Evolutionary conservation across 192 early-diverging fungal species (phyloP), one percentile per base, ranked within the genome.

Genomic region (Paraglomus occultum): DNA sequence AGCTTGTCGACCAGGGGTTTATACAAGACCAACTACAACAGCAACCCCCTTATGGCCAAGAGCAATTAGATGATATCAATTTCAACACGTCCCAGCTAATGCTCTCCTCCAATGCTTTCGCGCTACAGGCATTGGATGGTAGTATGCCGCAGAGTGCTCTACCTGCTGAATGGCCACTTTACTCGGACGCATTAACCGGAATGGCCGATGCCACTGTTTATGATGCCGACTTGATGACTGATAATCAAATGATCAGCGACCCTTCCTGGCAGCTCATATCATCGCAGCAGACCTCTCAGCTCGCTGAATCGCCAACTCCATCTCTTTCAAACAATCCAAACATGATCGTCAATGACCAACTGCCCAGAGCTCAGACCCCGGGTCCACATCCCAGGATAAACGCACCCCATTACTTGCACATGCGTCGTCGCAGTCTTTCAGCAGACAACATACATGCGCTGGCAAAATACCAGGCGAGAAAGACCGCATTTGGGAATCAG

Each of bases 361-460:
- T 39, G 7, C 18, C 18, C 14, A 12, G 67, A 23, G 67, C 53
- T 46, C 66, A 68, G 31, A 68, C 66, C 0, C 66, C 66, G 4
- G 53, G 52, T 69, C 67, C 45, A 46, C 39, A 46, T 20, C 64
- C 42, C 18, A 53, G 50, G 39, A 57, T 7, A 10, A 59, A 39
- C 42, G 44, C 50, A 20, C 67, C 54, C 46, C 57, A 58, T 59
- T 70, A 59, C 59, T 70, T 70, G 22, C 57, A 43, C 10, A 44
- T 39, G n/a, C 67, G 67, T 59, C 54, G 55, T 70, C 44, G 67
- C 57, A 70, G 67, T 20, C 59, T 70, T 42, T 70, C 67, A 12
- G 55, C 67, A 17, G 55, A 70, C 43, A 59, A 70, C 40, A 70
- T 70, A 17, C 67, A 70, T 54, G 55, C 67, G 17, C 42, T 70